Conservation (phyloP, 164 flowering plant species). For the Annona cherimola region DNA sequence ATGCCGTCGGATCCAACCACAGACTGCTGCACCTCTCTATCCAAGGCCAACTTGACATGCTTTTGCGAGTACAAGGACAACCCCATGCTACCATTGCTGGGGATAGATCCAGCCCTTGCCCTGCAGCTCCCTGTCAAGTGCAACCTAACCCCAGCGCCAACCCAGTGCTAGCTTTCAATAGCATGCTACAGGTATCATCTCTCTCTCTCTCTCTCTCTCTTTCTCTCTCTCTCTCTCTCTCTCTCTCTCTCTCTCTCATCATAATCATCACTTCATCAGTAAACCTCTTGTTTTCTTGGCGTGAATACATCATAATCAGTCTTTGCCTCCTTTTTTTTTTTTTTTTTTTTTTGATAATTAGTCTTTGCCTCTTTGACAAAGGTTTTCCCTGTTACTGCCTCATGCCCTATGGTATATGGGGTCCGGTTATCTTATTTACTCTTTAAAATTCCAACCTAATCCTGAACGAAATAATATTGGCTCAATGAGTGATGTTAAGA, state of each 20-base stretch:
- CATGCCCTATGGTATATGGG: no score
- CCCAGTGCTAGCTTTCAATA: slow-evolving; percentile 7
- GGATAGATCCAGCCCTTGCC: slow-evolving; percentile 37
- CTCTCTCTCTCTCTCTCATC: neutral
- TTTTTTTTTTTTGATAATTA: no score
- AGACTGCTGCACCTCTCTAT: slow-evolving; percentile 36
- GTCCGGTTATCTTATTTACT: no score
- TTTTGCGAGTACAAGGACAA: slow-evolving; percentile 36
- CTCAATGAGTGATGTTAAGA: no score
- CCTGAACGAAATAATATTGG: no score
- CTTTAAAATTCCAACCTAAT: no score
- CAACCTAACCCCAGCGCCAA: slow-evolving; percentile 17
- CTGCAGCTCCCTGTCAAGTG: slow-evolving; percentile 42
- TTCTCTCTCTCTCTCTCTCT: slow-evolving; percentile 4
- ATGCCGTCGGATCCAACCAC: slow-evolving; percentile 24
- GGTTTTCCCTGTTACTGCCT: no score
- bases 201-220: slow-evolving; percentile 5
- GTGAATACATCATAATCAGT: no score
- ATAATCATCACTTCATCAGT: no score
- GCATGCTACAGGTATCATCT: neutral
- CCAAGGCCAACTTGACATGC: slow-evolving; percentile 30
- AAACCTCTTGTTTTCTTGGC: no score
- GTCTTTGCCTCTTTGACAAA: no score
- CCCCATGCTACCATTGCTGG: slow-evolving; percentile 18
- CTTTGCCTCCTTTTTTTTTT: no score